phyloP scores from a whole-genome alignment of 148 eudicot species.

The Cornus controversa region DNA sequence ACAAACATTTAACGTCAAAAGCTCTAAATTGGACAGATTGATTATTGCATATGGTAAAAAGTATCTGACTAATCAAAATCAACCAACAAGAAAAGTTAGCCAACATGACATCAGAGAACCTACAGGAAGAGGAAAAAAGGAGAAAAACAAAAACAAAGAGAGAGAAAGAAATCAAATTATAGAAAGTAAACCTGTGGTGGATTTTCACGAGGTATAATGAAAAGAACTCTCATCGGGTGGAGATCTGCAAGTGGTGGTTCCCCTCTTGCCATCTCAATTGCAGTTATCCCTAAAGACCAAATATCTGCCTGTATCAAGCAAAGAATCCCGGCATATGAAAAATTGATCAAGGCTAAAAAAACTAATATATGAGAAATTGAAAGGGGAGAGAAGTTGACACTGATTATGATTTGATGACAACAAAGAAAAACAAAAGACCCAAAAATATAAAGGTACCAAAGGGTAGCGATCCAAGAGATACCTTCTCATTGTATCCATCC shows the following conservation, averaged over 20 bases:
- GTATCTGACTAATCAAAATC: neutral
- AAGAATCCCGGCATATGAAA: conserved; percentile 12
- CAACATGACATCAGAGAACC: neutral
- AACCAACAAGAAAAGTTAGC: conserved; percentile 4
- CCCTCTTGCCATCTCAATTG: conserved; percentile 97
- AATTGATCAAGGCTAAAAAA: neutral
- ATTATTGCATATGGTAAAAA: neutral
- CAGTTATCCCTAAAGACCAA: conserved; percentile 95
- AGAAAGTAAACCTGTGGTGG: conserved; percentile 80
- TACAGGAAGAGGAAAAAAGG: neutral
- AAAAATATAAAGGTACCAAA: neutral
- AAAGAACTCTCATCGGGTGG: conserved; percentile 98
- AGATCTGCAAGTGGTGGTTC: conserved; percentile 98
- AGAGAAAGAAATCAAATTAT: neutral
- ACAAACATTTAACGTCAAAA: conserved; percentile 15
- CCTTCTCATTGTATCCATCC: conserved; percentile 98
- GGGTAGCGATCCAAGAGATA: conserved; percentile 16
- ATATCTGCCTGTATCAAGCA: conserved; percentile 80
- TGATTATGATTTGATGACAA: neutral
- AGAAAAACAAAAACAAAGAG: too few relatives aligned
- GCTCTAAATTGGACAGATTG: conserved; percentile 8
- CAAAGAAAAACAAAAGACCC: neutral
- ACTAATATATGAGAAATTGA: neutral
- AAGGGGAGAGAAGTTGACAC: neutral
- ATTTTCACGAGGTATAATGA: conserved; percentile 96